Base-by-base conservation (phyloP, 148 eudicot genomes). In the Bassia scoparia region DNA sequence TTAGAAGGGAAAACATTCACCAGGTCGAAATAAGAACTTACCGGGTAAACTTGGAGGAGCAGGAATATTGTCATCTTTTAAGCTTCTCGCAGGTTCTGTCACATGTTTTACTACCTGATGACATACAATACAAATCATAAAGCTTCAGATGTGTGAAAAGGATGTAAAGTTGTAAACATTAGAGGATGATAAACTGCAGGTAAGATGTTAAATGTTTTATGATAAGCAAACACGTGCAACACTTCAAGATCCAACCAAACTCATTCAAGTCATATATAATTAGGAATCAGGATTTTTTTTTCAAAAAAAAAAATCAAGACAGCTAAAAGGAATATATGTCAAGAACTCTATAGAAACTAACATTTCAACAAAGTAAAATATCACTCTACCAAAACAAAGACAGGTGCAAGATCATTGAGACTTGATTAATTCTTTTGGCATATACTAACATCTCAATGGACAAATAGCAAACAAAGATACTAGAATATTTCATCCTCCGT, bases 41-140 rank as follows among this genome's bases (percentile, higher is more conserved):
- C 86, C 82, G 8, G 75, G 74, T 23, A 67, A 65, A 49, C 61
- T 38, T 60, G 88, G 89, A 11, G 83, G 86, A 48, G 86, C 82
- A 63, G 84, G 84, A 73, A 79, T 83, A 74, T 43, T 71, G 64
- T 72, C 78, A 29, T 74, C 69, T 29, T 50, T 58, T 58, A 76
- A 61, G 63, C 79, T 74, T 64, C 68, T 78, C 50, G 69, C 27
- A 61, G 81, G 82, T 66, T 69, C 73, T 71, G 54, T 75, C 50
- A 61, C 76, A 62, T 74, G 48, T 54, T 74, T 79, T 65, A 54
- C 38, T 63, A 68, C 83, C 87, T 89, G 81, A n/a, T n/a, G 54
- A 58, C 16, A 76, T 71, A 35, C 46, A 70, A 43, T 23, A 26
- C 5, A 11, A 73, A 49, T 61, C 7, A 46, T 37, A 43, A 27